Base-by-base conservation (phyloP, 148 eudicot genomes). In the Talinum fruticosum region DNA sequence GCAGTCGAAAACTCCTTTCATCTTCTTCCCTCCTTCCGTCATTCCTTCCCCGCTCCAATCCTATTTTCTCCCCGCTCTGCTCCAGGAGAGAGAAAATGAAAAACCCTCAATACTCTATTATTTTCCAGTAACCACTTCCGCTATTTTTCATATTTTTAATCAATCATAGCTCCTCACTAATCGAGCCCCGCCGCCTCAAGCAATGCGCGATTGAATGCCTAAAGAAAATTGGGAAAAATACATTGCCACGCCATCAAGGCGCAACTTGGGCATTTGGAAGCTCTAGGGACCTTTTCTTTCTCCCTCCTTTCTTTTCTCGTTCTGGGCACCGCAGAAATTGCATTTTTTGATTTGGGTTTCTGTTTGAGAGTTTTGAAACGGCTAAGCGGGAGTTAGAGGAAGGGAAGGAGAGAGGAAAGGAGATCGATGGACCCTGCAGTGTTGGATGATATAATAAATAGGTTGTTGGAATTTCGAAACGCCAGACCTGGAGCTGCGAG, bases 391-490 rank as follows among this genome's bases (percentile, higher is more conserved):
- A 41, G 28, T 33, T 21, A 67, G 19, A 74, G 14, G 21, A 41
- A 44, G 23, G 24, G n/a, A 14, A 24, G 36, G 69, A 32, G 79
- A 74, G 74, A 66, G 79, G 14, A 53, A 76, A 15, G 24, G 65
- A 23, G 32, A 74, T 77, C 74, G 51, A 91, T 91, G 87, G 96
- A 91, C 29, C 64, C 84, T 18, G 87, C 76, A 3, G 78, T 91
- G 28, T 82, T 91, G 24, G 96, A 91, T 36, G 91, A 89, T 61
- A 89, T 91, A 45, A 91, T 91, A 75, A 85, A 57, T 71, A 72
- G 96, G 73, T 79, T 91, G 16, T 76, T 89, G 80, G 91, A 91
- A 74, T 87, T 88, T 75, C 85, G 91, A 70, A 85, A 87, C 53
- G 89, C 85, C 1, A 81, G 90, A 65, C 79, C 86, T 14, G 86